A percentile compares a stretch with the other conserved stretches of the same genome.
Evolutionary conservation across 495 filamentous ascomycete species (phyloP).

Genomic region (Neurospora sp.): DNA sequence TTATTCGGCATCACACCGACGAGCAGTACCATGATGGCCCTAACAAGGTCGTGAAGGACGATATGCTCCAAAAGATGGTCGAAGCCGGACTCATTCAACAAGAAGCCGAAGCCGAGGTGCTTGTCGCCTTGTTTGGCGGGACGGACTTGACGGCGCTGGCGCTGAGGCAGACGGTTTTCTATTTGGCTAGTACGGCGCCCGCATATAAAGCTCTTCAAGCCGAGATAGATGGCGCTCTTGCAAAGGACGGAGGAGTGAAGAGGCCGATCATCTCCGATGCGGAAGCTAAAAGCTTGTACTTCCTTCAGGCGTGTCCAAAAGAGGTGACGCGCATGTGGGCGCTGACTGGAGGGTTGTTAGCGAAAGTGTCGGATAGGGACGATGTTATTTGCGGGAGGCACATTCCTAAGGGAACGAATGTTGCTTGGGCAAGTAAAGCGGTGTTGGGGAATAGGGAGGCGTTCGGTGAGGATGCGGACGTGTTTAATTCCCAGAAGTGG

Average conservation of each 20-base stretch:
- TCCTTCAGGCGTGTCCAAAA: conserved; percentile 37
- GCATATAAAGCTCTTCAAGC: conserved; percentile 31
- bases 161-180: conserved; percentile 40
- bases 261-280: conserved; percentile 5
- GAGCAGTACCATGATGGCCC: too few relatives aligned
- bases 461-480: conserved; percentile 39
- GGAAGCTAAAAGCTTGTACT: conserved; percentile 28
- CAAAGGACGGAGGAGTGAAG: neutral
- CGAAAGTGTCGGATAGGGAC: conserved; percentile 9
- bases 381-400: conserved; percentile 8
- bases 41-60: too few relatives aligned
- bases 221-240: conserved; percentile 32
- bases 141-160: conserved; percentile 44
- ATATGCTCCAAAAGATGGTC: too few relatives aligned
- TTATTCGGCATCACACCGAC: too few relatives aligned
- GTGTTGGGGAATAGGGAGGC: conserved; percentile 40
- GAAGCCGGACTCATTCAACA: too few relatives aligned
- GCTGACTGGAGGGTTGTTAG: conserved; percentile 26
- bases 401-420: conserved; percentile 10
- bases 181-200: conserved; percentile 33
- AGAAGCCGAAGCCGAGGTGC: too few relatives aligned
- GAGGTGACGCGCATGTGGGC: conserved; percentile 37
- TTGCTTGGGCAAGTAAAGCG: conserved; percentile 12
- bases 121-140: conserved; percentile 36
- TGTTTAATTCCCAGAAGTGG: conserved; percentile 34